Percentiles rank a stretch among this genome's conserved stretches.
Conservation (phyloP, 1,284 basidiomycete genomes). For the Sporisorium exsertum region DNA sequence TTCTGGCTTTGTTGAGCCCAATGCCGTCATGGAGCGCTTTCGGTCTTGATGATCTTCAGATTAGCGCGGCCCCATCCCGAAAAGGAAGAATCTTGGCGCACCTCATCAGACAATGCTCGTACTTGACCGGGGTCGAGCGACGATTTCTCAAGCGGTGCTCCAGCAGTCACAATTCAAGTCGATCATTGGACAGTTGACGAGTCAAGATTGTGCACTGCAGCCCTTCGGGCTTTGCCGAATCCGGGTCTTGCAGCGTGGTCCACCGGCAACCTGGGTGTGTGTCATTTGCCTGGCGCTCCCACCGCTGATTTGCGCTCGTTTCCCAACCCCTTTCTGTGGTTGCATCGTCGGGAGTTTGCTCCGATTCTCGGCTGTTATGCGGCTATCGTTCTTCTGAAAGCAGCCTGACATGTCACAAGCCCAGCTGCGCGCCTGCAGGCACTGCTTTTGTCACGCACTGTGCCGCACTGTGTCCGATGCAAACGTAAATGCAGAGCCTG, state of each 20-base stretch:
- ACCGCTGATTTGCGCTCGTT: no score
- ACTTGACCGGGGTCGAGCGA: not conserved
- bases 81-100: no score
- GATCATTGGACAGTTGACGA: not conserved
- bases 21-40: no score
- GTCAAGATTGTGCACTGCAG: not conserved
- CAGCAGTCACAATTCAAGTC: not conserved
- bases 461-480: not conserved
- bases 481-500: not conserved
- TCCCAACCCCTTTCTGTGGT: no score
- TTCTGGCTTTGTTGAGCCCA: not conserved
- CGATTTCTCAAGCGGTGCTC: not conserved
- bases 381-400: not conserved
- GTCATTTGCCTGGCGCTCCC: no score
- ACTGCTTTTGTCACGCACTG: no score
- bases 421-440: no score
- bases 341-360: no score
- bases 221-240: slow-evolving; percentile 21
- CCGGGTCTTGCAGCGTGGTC: slow-evolving; percentile 11
- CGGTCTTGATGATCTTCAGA: no score
- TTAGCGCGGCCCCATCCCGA: no score
- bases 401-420: no score
- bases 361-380: slow-evolving; percentile 13
- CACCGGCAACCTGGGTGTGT: slow-evolving; percentile 18
- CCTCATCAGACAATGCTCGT: not conserved